Evolutionary conservation across 2,329 filamentous ascomycete genomes (phyloP).

Genomic region (Chaetomium olivaceum): DNA sequence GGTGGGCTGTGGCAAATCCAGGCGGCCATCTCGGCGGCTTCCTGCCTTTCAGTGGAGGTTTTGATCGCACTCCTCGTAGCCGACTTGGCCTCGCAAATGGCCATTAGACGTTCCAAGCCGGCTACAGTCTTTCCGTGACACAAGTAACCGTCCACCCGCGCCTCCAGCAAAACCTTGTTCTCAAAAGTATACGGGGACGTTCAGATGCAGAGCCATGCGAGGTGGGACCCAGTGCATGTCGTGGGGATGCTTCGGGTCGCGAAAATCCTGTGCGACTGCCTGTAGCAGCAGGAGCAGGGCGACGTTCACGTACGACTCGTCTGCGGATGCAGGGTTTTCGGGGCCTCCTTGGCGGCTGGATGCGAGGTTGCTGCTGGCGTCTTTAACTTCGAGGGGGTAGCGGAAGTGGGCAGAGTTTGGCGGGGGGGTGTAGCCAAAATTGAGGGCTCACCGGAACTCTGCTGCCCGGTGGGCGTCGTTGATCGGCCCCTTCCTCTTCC

Average conservation of each 20-base stretch:
- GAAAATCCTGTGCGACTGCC: not conserved
- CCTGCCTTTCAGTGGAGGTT: not conserved
- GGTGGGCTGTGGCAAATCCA: not conserved
- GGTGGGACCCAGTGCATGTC: conserved; percentile 1
- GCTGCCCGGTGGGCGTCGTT: not conserved
- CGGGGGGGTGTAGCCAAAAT: not conserved
- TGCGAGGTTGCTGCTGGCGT: not conserved
- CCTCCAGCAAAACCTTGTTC: not conserved
- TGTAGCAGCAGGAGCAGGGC: conserved; percentile 8
- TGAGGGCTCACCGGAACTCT: not conserved
- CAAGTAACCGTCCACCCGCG: conserved; percentile 6
- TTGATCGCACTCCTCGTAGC: not conserved
- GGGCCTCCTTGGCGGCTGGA: not conserved
- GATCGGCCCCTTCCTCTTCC: not conserved
- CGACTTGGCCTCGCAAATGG: conserved; percentile 12
- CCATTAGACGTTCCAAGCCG: not conserved
- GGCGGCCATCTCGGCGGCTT: conserved; percentile 7
- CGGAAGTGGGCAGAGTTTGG: not conserved
- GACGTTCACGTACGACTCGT: conserved; percentile 4
- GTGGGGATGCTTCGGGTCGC: not conserved
- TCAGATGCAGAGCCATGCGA: not conserved
- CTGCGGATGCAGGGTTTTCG: not conserved
- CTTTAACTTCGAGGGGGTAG: not conserved
- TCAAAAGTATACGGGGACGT: not conserved
- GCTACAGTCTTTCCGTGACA: not conserved